Evolutionary conservation across 352 stramenopile species (phyloP).

Genomic region (Phytophthora meadii): DNA sequence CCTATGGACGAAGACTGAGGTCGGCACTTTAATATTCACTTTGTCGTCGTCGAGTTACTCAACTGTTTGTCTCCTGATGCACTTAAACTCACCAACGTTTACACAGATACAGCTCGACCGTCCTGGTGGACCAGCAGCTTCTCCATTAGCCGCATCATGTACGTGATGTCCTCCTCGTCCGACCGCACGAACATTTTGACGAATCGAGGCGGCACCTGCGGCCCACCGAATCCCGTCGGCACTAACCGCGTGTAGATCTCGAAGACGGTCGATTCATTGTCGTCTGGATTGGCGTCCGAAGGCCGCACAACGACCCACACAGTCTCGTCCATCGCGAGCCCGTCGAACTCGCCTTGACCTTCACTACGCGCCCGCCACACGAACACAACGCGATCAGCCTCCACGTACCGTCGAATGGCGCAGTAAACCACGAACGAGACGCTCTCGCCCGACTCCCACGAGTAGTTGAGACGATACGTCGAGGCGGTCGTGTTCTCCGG

Average conservation of each 20-base stretch:
- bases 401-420: conserved; percentile 53
- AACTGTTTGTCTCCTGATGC: background rate
- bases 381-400: conserved; percentile 53
- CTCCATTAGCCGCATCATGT: conserved; percentile 33
- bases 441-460: conserved; percentile 32
- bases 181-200: conserved; percentile 34
- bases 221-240: conserved; percentile 26
- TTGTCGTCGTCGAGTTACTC: background rate
- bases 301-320: conserved; percentile 48
- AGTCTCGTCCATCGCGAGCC: conserved; percentile 59
- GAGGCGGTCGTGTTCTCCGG: conserved; percentile 24
- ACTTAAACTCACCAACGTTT: background rate
- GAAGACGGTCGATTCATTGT: conserved; percentile 26
- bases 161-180: conserved; percentile 37
- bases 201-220: conserved; percentile 24
- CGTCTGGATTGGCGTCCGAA: conserved; percentile 13
- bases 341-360: conserved; percentile 44
- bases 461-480: conserved; percentile 32
- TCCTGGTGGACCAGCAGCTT: conserved; percentile 26
- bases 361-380: conserved; percentile 58
- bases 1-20: conserved; percentile 30
- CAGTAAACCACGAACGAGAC: conserved; percentile 25
- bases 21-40: too few relatives aligned
- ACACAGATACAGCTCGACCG: conserved; percentile 14
- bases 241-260: conserved; percentile 36